A percentile compares a stretch with the other conserved stretches of the same genome.
phyloP scores from a whole-genome alignment of 768 basidiomycete species.

The Termitomyces sp. region DNA sequence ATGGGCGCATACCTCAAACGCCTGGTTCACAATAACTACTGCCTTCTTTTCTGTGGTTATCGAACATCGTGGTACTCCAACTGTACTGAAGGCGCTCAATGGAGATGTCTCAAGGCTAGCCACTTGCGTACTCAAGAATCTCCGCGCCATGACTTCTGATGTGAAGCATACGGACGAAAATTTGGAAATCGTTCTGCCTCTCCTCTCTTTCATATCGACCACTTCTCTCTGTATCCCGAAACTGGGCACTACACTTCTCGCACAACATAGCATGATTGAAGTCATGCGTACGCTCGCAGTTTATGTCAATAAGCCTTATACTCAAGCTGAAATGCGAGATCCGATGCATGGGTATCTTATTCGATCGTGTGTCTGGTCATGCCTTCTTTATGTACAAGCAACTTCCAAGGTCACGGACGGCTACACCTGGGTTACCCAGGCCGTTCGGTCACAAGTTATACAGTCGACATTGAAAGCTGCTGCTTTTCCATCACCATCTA shows the following conservation, averaged over 20 bases:
- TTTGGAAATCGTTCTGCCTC: not conserved
- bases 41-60: not conserved
- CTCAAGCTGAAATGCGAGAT: not conserved
- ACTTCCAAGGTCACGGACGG: not conserved
- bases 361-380: not conserved
- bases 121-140: not conserved
- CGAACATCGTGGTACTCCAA: not conserved
- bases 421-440: conserved; percentile 6
- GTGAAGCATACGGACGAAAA: not conserved
- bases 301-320: not conserved
- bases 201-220: not conserved
- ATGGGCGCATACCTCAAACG: not conserved
- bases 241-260: conserved; percentile 1
- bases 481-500: not conserved
- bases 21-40: not conserved
- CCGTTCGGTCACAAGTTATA: conserved; percentile 2
- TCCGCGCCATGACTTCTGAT: not conserved
- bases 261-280: conserved; percentile 6
- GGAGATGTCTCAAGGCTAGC: conserved; percentile 3
- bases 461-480: conserved; percentile 2
- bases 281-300: conserved; percentile 1
- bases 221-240: not conserved
- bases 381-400: not conserved
- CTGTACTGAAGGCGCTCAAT: not conserved
- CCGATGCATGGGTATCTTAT: not conserved